These are phyloP conservation scores for Xylaria grammica DNA, from an alignment of 495 filamentous ascomycete genomes.

Conservation along the genomic window DNA sequence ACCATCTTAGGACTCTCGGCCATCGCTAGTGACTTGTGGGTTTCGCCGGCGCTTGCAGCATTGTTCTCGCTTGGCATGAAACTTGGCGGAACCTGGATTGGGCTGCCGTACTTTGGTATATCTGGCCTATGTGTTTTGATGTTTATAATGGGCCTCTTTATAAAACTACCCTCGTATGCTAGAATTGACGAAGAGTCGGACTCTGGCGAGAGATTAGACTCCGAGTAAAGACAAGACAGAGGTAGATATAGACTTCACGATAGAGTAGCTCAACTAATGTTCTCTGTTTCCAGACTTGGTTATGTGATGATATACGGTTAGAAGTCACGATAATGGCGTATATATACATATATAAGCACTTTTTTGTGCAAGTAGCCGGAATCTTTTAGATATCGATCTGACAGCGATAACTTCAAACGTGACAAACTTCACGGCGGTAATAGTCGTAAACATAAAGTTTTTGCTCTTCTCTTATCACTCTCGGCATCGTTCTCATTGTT, in stretches of 20 bases:
- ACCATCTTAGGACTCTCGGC: conserved; percentile 33
- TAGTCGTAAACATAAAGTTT: no score
- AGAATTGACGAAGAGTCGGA: conserved; percentile 25
- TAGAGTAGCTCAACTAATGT: not conserved
- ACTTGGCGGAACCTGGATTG: conserved; percentile 36
- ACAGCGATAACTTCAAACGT: not conserved
- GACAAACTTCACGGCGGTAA: not conserved
- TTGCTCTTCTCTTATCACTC: no score
- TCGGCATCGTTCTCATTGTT: no score
- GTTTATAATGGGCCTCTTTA: conserved; percentile 30
- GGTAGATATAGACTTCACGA: not conserved
- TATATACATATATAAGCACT: no score
- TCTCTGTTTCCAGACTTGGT: not conserved
- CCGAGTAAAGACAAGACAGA: not conserved
- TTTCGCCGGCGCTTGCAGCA: conserved; percentile 32
- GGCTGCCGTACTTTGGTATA: conserved; percentile 38
- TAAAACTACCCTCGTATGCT: conserved; percentile 21
- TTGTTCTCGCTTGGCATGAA: conserved; percentile 40
- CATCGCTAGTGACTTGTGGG: conserved; percentile 32
- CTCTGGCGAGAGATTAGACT: not conserved
- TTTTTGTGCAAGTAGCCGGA: no score
- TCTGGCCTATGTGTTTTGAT: conserved; percentile 31
- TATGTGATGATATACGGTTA: not conserved
- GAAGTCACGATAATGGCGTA: not conserved
- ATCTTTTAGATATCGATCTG: no score